Base-by-base conservation (phyloP, 2,329 filamentous ascomycete genomes). In the Myriosclerotinia duriaeana region DNA sequence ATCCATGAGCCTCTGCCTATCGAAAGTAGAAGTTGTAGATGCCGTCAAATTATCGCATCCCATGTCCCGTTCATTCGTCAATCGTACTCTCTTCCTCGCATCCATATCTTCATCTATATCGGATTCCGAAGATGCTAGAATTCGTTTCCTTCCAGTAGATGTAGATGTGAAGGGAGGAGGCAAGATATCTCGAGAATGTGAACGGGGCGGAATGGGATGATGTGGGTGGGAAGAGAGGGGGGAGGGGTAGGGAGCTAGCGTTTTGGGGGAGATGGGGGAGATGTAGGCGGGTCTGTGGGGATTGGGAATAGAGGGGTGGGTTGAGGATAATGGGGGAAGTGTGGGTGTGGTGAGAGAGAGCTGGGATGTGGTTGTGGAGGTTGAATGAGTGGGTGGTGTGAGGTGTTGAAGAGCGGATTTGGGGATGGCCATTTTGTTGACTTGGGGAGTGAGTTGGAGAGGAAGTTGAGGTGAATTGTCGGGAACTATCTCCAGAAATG, bases 181-280 rank as follows among this genome's bases (percentile, higher is more conserved):
- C 8, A 20, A 8, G 20, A 48, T n/a, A 48, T 17, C 44, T 48
- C 17, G 44, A 48, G 6, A 17, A 48, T 48, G 44, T n/a, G 44
- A 48, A 17, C 8, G 44, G 20, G 17, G 44, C 6, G 17, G 44
- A 20, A 9, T 8, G 17, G 20, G 44, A 48, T 48, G 6, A 5
- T n/a, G 8, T 20, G 44, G n/a, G 20, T n/a, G 44, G 44, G 7
- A n/a, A 48, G 8, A 20, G 5, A 17, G 17, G 44, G 44, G n/a
- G 20, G 44, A 75, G 65, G 71, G 76, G 67, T 77, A 78, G 53
- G 68, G 77, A 9, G 68, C 67, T 61, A 76, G 77, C 50, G 69
- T 77, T 70, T 71, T 77, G 15, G 65, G 34, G 14, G 68, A 66
- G 5, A 46, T 40, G 36, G 60, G 52, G n/a, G 61, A 67, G 7